Conservation (phyloP, 495 filamentous ascomycete species). For the Xylaria palmicola region DNA sequence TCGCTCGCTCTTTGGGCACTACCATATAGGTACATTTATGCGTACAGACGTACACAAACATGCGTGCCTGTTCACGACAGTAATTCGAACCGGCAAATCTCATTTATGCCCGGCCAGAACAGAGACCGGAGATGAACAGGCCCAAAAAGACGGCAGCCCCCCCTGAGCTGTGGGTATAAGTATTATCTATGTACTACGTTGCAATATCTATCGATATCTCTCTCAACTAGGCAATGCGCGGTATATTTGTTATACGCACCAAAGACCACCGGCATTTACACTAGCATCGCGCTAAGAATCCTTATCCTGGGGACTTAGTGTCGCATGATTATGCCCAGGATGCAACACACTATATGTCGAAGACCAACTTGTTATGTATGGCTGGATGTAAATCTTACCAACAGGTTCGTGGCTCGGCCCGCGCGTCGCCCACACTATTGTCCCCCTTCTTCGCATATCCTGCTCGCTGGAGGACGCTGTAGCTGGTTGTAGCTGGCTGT, state of each 20-base stretch:
- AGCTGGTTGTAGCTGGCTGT: too few relatives aligned
- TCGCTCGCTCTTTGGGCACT: neutral
- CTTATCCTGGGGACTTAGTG: neutral
- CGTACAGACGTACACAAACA: too few relatives aligned
- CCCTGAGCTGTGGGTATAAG: too few relatives aligned
- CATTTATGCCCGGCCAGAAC: neutral
- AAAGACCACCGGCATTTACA: neutral
- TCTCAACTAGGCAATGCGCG: neutral
- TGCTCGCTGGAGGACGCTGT: too few relatives aligned
- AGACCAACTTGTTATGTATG: conserved; percentile 1
- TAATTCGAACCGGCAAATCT: neutral
- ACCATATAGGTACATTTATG: too few relatives aligned
- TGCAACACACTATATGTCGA: neutral
- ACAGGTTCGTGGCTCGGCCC: conserved; percentile 1
- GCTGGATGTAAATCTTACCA: conserved; percentile 8
- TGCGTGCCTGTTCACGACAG: neutral
- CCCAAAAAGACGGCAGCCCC: neutral
- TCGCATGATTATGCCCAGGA: conserved; percentile 3
- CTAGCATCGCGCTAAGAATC: neutral
- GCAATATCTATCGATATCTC: neutral
- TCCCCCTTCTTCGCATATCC: too few relatives aligned
- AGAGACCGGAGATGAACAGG: neutral
- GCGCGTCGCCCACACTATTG: neutral
- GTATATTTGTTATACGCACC: neutral
- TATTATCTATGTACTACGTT: neutral